phyloP scores from a whole-genome alignment of 164 flowering plant species.

The Houttuynia cordata region DNA sequence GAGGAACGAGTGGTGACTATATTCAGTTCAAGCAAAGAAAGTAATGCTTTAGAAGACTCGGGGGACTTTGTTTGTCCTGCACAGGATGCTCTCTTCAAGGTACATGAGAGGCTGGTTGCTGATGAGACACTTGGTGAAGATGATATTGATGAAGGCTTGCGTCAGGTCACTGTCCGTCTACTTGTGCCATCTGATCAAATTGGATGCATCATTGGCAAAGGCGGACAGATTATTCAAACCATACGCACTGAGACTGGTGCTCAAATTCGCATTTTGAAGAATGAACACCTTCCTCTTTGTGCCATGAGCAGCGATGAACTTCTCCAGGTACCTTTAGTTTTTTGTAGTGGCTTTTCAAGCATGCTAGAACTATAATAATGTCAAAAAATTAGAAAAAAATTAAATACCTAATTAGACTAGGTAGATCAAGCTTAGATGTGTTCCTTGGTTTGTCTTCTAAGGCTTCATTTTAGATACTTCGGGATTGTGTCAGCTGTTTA shows the following conservation, averaged over 20 bases:
- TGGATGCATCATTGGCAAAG: conserved; percentile 92
- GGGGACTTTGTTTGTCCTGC: conserved; percentile 58
- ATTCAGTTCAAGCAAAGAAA: conserved; percentile 64
- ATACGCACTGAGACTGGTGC: conserved; percentile 88
- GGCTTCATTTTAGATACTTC: no score
- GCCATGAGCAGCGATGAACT: conserved; percentile 84
- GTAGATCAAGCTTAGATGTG: no score
- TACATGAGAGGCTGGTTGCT: conserved; percentile 73
- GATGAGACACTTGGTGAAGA: conserved; percentile 43
- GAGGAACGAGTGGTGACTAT: conserved; percentile 91
- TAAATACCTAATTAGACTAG: no score
- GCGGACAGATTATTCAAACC: conserved; percentile 82
- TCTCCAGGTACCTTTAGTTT: conserved; percentile 54
- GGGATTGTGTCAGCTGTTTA: no score
- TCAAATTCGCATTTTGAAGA: conserved; percentile 84
- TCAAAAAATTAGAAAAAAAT: no score
- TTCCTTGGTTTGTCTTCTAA: no score
- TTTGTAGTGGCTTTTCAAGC: no score
- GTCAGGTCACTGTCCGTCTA: conserved; percentile 54
- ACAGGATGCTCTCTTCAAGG: conserved; percentile 84
- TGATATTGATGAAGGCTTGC: conserved; percentile 39
- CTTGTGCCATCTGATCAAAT: conserved; percentile 98
- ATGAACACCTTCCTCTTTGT: conserved; percentile 78
- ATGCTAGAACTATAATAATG: no score
- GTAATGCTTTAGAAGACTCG: conserved; percentile 46